These are phyloP conservation scores for Gypsophila paniculata DNA, from an alignment of 179 eudicot species.

Conservation along the genomic window DNA sequence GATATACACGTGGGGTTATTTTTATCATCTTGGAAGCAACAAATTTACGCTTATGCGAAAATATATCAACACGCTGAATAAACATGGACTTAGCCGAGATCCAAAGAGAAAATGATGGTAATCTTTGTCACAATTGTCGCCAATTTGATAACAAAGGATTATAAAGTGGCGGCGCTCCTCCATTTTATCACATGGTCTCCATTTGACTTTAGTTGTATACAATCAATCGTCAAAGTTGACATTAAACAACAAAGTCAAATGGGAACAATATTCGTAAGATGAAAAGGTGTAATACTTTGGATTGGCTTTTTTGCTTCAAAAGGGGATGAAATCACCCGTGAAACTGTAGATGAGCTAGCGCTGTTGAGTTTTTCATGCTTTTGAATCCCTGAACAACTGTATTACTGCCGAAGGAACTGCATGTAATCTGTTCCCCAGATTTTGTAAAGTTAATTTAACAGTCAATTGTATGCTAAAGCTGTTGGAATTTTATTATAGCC, in stretches of 20 bases:
- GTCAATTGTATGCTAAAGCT: too few species aligned
- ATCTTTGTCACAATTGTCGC: background rate
- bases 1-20: slow-evolving; percentile 84
- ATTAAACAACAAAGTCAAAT: background rate
- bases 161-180: background rate
- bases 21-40: slow-evolving; percentile 80
- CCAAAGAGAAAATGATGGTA: slow-evolving; percentile 56
- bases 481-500: background rate
- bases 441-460: too few species aligned
- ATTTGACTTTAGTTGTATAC: background rate
- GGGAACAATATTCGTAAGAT: background rate
- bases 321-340: background rate
- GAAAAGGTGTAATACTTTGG: background rate
- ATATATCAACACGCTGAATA: slow-evolving; percentile 63
- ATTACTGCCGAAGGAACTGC: too few species aligned
- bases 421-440: background rate
- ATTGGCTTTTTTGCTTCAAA: background rate
- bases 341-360: background rate
- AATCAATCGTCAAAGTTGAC: background rate
- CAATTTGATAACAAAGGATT: background rate
- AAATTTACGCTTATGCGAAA: slow-evolving; percentile 81
- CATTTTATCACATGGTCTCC: background rate
- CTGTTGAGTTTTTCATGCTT: background rate
- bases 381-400: background rate
- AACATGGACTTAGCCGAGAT: slow-evolving; percentile 74